Conservation (phyloP, 208 protist genomes). For the Herpetomonas samuelpessoai region DNA sequence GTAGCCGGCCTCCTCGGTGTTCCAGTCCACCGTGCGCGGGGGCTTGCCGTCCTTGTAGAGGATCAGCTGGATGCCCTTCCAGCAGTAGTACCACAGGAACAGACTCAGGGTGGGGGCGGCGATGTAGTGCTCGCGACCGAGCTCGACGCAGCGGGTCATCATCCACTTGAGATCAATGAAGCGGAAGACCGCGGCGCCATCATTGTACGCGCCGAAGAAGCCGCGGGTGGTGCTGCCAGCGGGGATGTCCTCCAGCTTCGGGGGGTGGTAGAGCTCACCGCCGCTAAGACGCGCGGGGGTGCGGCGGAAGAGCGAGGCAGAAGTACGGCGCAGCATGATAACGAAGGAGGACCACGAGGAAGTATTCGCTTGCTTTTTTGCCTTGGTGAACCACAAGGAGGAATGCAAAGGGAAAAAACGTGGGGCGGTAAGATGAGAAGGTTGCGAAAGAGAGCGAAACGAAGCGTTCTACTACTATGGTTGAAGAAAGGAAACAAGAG, state of each 20-base stretch:
- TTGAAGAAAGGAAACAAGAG: too few species aligned
- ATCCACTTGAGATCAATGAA: slow-evolving; percentile 91
- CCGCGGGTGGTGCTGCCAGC: slow-evolving; percentile 49
- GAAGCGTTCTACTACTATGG: too few species aligned
- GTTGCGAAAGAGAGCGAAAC: too few species aligned
- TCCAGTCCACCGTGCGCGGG: slow-evolving; percentile 86
- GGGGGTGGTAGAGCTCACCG: slow-evolving; percentile 81
- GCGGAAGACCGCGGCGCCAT: slow-evolving; percentile 46
- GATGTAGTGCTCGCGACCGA: slow-evolving; percentile 87
- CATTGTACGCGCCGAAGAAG: slow-evolving; percentile 82
- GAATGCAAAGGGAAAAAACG: too few species aligned
- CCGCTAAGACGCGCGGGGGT: slow-evolving; percentile 67
- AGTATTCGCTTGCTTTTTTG: too few species aligned
- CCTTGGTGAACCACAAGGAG: too few species aligned
- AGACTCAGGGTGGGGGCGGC: slow-evolving; percentile 71
- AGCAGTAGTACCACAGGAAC: slow-evolving; percentile 87
- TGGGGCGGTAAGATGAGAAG: too few species aligned
- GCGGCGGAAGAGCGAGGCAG: slow-evolving; percentile 60
- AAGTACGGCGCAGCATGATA: slow-evolving; percentile 84
- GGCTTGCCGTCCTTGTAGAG: slow-evolving; percentile 83
- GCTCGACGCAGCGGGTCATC: slow-evolving; percentile 86
- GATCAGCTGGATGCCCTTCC: slow-evolving; percentile 69
- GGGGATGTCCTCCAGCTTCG: slow-evolving; percentile 77
- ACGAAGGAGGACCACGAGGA: too few species aligned
- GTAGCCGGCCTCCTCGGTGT: slow-evolving; percentile 79